Evolutionary conservation across 768 basidiomycete genomes (phyloP), one percentile per base, ranked within the genome.

Genomic region (Mycena leptocephala): DNA sequence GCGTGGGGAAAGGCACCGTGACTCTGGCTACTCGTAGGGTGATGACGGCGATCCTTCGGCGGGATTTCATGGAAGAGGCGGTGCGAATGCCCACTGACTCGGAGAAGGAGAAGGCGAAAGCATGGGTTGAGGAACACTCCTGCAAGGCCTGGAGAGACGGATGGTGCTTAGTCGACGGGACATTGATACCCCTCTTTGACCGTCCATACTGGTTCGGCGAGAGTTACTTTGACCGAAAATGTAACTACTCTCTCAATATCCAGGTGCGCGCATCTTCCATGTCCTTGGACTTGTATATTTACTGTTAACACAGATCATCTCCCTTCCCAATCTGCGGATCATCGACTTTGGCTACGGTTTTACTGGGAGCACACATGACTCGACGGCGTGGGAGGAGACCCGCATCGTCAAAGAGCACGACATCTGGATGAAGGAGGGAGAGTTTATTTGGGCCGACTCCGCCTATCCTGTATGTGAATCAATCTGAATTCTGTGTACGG

Each of bases 151-250:
- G 87, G 87, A 55, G 81, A 2, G 51, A 84, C 68, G 86, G 87
- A 0, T 88, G 83, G 80, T 83, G 82, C 46, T 72, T 85, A 32
- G 86, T 85, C 35, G 87, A 88, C 80, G 87, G 88, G 2, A 87
- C 86, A 6, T 71, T 87, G 7, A 78, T 89, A 0, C 82, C 85
- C 6, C 78, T 88, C 4, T 80, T 64, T 58, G 69, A 80, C 7
- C 68, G 80, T 3, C 87, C 87, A 13, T 53, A 55, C 35, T 84
- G 80, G 77, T 84, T 79, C 78, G 85, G 87, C 0, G 80, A 86
- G 55, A 82, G 77, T 35, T 88, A 84, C 61, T 88, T 83, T 78
- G 86, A 87, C 76, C 72, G 83, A 4, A 87, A 87, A 75, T 81
- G 78, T 56, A 83, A 85, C 35, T 88, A 88, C 61, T 86, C 85